Conservation (phyloP, 2,329 filamentous ascomycete genomes). For the Talaromyces marneffei region DNA sequence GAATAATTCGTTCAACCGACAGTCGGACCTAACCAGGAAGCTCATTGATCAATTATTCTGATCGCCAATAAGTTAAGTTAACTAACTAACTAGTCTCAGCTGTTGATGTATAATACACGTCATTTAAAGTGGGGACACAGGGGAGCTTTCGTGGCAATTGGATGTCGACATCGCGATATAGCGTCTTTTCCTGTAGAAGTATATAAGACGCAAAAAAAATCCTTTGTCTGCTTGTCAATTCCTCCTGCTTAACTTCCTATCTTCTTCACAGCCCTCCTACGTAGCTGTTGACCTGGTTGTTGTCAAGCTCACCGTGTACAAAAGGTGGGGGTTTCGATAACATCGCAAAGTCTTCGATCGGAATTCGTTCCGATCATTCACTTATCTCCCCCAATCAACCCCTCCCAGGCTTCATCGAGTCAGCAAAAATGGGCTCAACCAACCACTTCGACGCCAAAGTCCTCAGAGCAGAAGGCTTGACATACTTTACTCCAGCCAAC, state of each 20-base stretch:
- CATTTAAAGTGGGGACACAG: neutral
- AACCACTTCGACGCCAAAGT: neutral
- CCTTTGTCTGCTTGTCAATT: neutral
- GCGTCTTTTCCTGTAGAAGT: neutral
- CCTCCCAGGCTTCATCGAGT: neutral
- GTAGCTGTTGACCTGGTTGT: neutral
- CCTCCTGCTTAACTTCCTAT: too few relatives aligned
- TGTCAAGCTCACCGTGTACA: neutral
- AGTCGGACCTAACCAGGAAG: neutral
- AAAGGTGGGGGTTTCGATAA: neutral
- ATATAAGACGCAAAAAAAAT: neutral
- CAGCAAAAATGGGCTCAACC: neutral
- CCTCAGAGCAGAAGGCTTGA: neutral
- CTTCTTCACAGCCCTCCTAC: too few relatives aligned
- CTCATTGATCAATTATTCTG: neutral
- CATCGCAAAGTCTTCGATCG: neutral
- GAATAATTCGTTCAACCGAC: neutral
- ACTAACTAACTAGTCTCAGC: too few relatives aligned
- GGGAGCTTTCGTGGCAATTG: neutral
- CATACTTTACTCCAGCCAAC: conserved; percentile 31
- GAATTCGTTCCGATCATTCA: neutral
- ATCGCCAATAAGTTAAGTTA: too few relatives aligned
- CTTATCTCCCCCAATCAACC: neutral
- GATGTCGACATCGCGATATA: neutral
- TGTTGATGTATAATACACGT: neutral